Conservation (phyloP, 2,329 filamentous ascomycete genomes). For the Monosporascus sp. region DNA sequence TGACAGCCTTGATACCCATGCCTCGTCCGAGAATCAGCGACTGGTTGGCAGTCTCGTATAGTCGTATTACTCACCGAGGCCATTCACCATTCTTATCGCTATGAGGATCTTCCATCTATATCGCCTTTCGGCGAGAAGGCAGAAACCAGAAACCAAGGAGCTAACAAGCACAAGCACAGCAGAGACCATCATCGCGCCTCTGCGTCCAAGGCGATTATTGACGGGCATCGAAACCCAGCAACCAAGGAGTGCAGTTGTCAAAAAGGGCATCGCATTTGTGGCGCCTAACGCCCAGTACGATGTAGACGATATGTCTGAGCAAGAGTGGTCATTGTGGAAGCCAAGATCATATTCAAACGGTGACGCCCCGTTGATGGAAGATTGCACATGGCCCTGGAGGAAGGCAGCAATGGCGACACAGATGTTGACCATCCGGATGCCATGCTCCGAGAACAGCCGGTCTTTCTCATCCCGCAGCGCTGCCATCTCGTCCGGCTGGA, state of each 20-base stretch:
- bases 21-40: slow-evolving; percentile 13
- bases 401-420: slow-evolving; percentile 35
- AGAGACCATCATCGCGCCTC: slow-evolving; percentile 29
- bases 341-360: slow-evolving; percentile 5
- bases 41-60: not conserved
- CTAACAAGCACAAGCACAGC: slow-evolving; percentile 30
- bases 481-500: slow-evolving; percentile 26
- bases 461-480: slow-evolving; percentile 30
- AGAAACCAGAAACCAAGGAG: slow-evolving; percentile 26
- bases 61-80: slow-evolving; percentile 24
- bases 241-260: slow-evolving; percentile 29
- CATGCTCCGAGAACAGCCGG: slow-evolving; percentile 29
- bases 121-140: not conserved
- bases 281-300: slow-evolving; percentile 22
- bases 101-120: slow-evolving; percentile 25
- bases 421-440: slow-evolving; percentile 31
- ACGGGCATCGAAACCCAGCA: slow-evolving; percentile 30
- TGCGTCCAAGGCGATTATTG: slow-evolving; percentile 32
- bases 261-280: slow-evolving; percentile 30
- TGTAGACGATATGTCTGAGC: slow-evolving; percentile 4
- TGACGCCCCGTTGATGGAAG: slow-evolving; percentile 33
- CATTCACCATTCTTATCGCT: slow-evolving; percentile 29
- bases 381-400: slow-evolving; percentile 35
- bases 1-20: slow-evolving; percentile 41
- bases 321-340: not conserved